These are phyloP conservation scores for Podaxis sp. DNA, from an alignment of 768 basidiomycete species.

Conservation along the genomic window DNA sequence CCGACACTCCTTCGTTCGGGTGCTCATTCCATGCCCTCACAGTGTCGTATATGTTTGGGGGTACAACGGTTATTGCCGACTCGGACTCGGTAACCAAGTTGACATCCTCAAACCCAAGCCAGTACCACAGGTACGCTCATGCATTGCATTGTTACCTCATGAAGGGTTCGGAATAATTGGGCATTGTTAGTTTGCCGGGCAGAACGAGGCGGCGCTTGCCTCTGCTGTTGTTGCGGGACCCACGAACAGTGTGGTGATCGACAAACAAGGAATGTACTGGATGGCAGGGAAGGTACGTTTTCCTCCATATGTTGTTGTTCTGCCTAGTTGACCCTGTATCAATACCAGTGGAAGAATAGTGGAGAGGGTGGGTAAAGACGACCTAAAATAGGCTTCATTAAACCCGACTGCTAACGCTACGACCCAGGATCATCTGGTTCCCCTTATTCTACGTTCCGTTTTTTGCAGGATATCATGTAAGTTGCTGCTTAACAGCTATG, in stretches of 20 bases:
- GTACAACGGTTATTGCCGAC: constrained; percentile 87
- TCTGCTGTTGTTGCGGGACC: constrained; percentile 74
- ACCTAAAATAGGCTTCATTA: constrained; percentile 8
- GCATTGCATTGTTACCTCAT: background rate
- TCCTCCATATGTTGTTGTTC: constrained; percentile 3
- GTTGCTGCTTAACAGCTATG: constrained; percentile 21
- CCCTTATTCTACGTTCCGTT: constrained; percentile 84
- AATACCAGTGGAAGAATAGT: constrained; percentile 83
- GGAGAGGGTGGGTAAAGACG: constrained; percentile 75
- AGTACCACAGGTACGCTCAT: constrained; percentile 66
- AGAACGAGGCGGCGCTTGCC: constrained; percentile 64
- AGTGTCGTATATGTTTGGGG: constrained; percentile 86
- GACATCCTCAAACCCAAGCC: constrained; percentile 78
- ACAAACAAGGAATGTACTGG: constrained; percentile 84
- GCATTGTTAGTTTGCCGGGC: constrained; percentile 65
- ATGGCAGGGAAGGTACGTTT: constrained; percentile 73
- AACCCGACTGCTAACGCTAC: background rate
- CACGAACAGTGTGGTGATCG: constrained; percentile 79
- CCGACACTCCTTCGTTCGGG: background rate
- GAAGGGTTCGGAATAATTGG: background rate
- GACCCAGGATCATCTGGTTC: constrained; percentile 78
- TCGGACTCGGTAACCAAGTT: constrained; percentile 85
- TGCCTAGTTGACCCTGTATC: background rate
- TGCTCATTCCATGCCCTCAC: constrained; percentile 5
- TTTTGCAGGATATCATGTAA: constrained; percentile 84